phyloP scores from a whole-genome alignment of 2,329 filamentous ascomycete genomes.

The Penicillium freii region DNA sequence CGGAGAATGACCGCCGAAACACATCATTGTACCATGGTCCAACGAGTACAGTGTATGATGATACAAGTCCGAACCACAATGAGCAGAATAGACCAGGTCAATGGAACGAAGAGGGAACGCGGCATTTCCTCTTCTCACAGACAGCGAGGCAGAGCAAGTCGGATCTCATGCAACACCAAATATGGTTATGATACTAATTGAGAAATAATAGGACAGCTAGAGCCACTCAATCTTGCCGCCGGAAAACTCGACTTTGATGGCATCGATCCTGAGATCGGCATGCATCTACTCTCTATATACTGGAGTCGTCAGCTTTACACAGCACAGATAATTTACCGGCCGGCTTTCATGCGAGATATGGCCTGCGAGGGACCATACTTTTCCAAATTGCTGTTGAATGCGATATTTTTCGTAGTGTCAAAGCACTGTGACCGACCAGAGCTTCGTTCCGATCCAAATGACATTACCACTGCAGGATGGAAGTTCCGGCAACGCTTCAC shows the following conservation, averaged over 20 bases:
- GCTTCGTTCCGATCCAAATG: conserved; percentile 47
- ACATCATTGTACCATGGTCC: conserved; percentile 25
- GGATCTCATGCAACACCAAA: background rate
- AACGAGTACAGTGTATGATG: conserved; percentile 26
- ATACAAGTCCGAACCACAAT: conserved; percentile 13
- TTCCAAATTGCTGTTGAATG: conserved; percentile 53
- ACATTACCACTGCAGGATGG: conserved; percentile 52
- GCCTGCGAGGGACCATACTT: conserved; percentile 52
- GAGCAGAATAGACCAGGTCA: conserved; percentile 6
- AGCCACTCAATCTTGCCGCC: conserved; percentile 48
- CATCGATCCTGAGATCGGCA: conserved; percentile 52
- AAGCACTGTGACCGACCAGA: conserved; percentile 50
- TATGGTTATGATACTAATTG: background rate
- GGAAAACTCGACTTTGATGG: conserved; percentile 57
- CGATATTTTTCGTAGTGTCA: conserved; percentile 49
- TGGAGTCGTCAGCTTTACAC: conserved; percentile 56
- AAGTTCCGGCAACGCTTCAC: conserved; percentile 49
- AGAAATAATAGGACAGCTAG: conserved; percentile 47
- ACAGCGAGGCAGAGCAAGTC: conserved; percentile 26
- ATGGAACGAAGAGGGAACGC: conserved; percentile 19
- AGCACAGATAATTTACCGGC: conserved; percentile 51
- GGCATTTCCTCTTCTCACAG: conserved; percentile 24
- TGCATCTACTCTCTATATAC: conserved; percentile 53
- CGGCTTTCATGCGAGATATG: conserved; percentile 54
- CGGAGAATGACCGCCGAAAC: conserved; percentile 19